Evolutionary conservation across 768 basidiomycete genomes (phyloP), one percentile per base, ranked within the genome.

Genomic region (Pisolithus sp.): DNA sequence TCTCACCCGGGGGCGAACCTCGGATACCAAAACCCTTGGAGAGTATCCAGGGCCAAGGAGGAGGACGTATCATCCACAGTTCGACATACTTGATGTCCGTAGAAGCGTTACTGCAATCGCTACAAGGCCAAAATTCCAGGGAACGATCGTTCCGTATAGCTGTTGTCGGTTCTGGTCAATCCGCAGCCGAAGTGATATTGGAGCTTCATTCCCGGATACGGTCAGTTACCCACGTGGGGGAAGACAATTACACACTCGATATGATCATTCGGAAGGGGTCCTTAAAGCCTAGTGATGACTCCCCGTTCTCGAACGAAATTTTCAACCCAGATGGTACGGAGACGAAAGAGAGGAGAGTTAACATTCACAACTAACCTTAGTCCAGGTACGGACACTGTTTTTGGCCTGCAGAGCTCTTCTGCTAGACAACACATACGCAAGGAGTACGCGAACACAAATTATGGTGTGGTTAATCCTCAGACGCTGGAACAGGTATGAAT

Each of bases 261-360:
- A 72, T 80, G 61, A 71, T 81, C 51, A 72, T 81, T 54, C 75
- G 77, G 15, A 73, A 74, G 57, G 77, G 76, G 13, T 71, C 73
- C 0, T 58, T 80, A 42, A 77, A 74, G 50, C 76, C 76, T 7
- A 76, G 76, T 43, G 79, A 81, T 51, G 76, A 77, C 51, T 73
- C 75, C 1, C 75, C 75, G 1, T 81, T 79, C 55, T 69, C 74
- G 40, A 80, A 81, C 61, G 77, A 78, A 55, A 74, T 79, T 6
- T 81, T 80, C 54, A 76, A 79, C 57, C 78, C 79, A 23, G 69
- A 63, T 15, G 58, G 75, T 75, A 56, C 52, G 74, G 64, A 12
- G 26, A 28, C 47, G 31, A 20, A 1, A 38, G 4, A 24, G 17
- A n/a, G 15, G 5, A 18, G 41, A 26, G 17, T 40, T 40, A 31